Evolutionary conservation across 2,329 filamentous ascomycete species (phyloP).

Genomic region (Cytospora schulzeri): DNA sequence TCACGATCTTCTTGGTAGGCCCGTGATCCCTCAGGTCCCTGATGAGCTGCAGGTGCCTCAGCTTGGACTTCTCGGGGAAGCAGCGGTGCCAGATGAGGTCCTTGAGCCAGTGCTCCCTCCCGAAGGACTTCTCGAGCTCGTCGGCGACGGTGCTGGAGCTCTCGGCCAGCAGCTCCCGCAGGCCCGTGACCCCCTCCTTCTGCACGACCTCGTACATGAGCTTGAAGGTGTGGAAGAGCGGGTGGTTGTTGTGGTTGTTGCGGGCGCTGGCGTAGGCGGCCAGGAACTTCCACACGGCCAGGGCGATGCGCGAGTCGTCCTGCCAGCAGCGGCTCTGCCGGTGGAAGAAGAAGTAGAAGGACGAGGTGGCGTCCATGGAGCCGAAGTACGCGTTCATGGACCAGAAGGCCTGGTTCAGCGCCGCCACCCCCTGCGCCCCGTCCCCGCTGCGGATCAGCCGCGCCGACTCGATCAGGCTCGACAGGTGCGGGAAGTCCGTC

Average conservation of each 20-base stretch:
- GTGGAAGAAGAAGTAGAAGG: slow-evolving; percentile 26
- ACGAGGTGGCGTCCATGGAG: slow-evolving; percentile 21
- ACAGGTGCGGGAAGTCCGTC: slow-evolving; percentile 24
- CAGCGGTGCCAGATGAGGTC: slow-evolving; percentile 22
- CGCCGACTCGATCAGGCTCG: slow-evolving; percentile 19
- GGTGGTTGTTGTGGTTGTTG: slow-evolving; percentile 23
- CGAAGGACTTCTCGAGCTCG: slow-evolving; percentile 21
- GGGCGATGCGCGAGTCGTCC: slow-evolving; percentile 22
- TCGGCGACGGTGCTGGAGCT: slow-evolving; percentile 20
- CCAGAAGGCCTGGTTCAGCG: slow-evolving; percentile 24
- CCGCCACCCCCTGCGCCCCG: slow-evolving; percentile 6
- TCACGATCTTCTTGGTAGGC: slow-evolving; percentile 19
- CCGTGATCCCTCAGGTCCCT: slow-evolving; percentile 19
- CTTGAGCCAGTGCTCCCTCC: slow-evolving; percentile 22
- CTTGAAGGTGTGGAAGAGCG: slow-evolving; percentile 24
- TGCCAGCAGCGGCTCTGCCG: slow-evolving; percentile 21
- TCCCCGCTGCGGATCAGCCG: slow-evolving; percentile 16
- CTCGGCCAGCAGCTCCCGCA: slow-evolving; percentile 19
- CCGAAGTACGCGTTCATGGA: slow-evolving; percentile 15
- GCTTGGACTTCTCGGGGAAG: slow-evolving; percentile 22
- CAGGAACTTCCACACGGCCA: slow-evolving; percentile 23
- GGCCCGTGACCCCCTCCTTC: slow-evolving; percentile 17
- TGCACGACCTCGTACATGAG: slow-evolving; percentile 25
- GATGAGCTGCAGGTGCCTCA: slow-evolving; percentile 22
- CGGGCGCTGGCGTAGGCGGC: slow-evolving; percentile 14